Base-by-base conservation (phyloP, 2,329 filamentous ascomycete species). In the Penicillium vulpinum region DNA sequence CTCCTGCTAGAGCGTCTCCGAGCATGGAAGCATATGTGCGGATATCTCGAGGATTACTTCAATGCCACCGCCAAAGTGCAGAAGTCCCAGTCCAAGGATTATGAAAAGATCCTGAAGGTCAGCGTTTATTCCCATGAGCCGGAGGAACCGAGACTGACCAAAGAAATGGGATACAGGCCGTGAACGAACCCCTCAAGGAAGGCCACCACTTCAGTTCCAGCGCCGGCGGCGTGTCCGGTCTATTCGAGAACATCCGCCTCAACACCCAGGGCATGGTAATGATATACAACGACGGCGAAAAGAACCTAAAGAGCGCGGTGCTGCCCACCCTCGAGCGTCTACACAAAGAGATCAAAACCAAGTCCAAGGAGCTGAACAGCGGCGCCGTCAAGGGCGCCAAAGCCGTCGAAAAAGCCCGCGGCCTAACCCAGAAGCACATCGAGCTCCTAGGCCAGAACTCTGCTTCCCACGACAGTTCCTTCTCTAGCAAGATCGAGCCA, bases 261-360 rank as follows among this genome's bases (percentile, higher is more conserved):
- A 97, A 97, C 77, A 22, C 11, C 11, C 63, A 96, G 83, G 90
- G 88, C 44, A 84, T 97, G 68, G 86, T 92, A 68, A 96, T 94
- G 75, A 88, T 90, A 70, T 93, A 97, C 74, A 79, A 88, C 67
- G 93, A 97, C 74, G 96, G 92, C 6, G 92, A 94, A 67, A 94
- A 94, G 81, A 90, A 87, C 66, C 83, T 99, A 64, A 96, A 93
- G 77, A 88, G 87, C 58, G 87, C 88, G 15, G 89, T 97, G 29
- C 82, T 96, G 21, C 94, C 93, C 36, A 88, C 93, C 62, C 88
- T 99, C 70, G 91, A 95, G 67, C 89, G 92, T 51, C 82, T 99
- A 47, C 92, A 97, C 79, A 88, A 91, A 73, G 94, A 97, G 75
- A 94, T 99, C 81, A 99, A 97, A 83, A 87, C 89, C 79, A 97